Conservation (phyloP, 2,329 filamentous ascomycete species). For the Ceratocystis huliohia region DNA sequence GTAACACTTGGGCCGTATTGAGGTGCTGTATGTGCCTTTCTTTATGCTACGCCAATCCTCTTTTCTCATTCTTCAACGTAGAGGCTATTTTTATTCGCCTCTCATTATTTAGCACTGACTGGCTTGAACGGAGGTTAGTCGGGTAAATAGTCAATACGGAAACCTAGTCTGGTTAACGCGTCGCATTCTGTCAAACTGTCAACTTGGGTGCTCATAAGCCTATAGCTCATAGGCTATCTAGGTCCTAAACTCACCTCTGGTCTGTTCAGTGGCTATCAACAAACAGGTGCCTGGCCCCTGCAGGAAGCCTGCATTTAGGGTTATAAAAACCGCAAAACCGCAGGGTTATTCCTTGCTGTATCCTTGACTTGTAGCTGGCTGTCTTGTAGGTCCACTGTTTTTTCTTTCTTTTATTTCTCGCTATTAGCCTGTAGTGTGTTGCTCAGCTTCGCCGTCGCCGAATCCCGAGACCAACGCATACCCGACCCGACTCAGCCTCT, state of each 20-base stretch:
- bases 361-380: not conserved
- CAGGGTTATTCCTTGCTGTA: not conserved
- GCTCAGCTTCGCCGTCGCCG: constrained; percentile 2
- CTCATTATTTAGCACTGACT: not conserved
- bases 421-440: not conserved
- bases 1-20: not conserved
- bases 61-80: not conserved
- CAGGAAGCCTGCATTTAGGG: not conserved
- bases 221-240: not conserved
- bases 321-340: not conserved
- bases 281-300: not conserved
- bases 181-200: constrained; percentile 3
- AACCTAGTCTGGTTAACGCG: not conserved
- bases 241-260: not conserved
- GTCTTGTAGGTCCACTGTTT: not conserved
- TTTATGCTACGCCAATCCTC: not conserved
- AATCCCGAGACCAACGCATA: not conserved
- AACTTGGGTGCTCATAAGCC: not conserved
- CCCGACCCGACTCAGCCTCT: too few relatives aligned
- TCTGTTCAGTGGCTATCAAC: too few relatives aligned
- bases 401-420: not conserved
- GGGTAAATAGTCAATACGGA: not conserved
- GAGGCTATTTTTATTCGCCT: not conserved
- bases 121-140: not conserved
- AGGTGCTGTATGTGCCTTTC: not conserved